Evolutionary conservation across 2,329 filamentous ascomycete species (phyloP).

Genomic region (Plectosphaerella sp.): DNA sequence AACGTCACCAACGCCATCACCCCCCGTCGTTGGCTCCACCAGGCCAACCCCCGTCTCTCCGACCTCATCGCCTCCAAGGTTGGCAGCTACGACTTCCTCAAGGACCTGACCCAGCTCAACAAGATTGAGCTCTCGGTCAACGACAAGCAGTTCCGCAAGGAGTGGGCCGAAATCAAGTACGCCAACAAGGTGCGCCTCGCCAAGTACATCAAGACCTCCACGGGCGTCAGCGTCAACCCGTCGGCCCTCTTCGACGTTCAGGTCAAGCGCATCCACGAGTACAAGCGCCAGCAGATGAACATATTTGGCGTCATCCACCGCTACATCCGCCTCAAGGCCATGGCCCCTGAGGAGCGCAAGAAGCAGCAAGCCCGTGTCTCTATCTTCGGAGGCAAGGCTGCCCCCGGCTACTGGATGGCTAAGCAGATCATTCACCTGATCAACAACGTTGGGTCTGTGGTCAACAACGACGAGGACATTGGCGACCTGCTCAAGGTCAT

Average conservation of each 20-base stretch:
- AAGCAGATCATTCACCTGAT: slow-evolving; percentile 98
- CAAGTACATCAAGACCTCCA: slow-evolving; percentile 81
- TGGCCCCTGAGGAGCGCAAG: slow-evolving; percentile 79
- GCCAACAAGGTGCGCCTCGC: slow-evolving; percentile 92
- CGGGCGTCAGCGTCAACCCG: slow-evolving; percentile 79
- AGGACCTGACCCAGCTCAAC: slow-evolving; percentile 81
- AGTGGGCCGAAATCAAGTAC: slow-evolving; percentile 96
- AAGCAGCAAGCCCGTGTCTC: slow-evolving; percentile 84
- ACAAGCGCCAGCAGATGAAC: slow-evolving; percentile 98
- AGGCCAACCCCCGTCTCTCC: slow-evolving; percentile 90
- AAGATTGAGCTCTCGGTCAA: slow-evolving; percentile 80
- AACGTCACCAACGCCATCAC: slow-evolving; percentile 99
- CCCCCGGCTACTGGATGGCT: slow-evolving; percentile 99
- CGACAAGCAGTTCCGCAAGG: slow-evolving; percentile 85
- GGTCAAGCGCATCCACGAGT: slow-evolving; percentile 98
- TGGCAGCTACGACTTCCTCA: slow-evolving; percentile 79
- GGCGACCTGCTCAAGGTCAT: slow-evolving; percentile 95
- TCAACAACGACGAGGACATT: slow-evolving; percentile 89
- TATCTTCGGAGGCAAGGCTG: slow-evolving; percentile 97
- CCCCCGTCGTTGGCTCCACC: slow-evolving; percentile 91
- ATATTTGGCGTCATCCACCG: slow-evolving; percentile 97
- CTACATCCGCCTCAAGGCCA: slow-evolving; percentile 82
- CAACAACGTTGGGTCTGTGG: slow-evolving; percentile 83
- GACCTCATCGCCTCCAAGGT: slow-evolving; percentile 88
- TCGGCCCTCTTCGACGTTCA: slow-evolving; percentile 91